Evolutionary conservation across 371 early-diverging fungal species (phyloP).

Genomic region (Mucor ambiguus): DNA sequence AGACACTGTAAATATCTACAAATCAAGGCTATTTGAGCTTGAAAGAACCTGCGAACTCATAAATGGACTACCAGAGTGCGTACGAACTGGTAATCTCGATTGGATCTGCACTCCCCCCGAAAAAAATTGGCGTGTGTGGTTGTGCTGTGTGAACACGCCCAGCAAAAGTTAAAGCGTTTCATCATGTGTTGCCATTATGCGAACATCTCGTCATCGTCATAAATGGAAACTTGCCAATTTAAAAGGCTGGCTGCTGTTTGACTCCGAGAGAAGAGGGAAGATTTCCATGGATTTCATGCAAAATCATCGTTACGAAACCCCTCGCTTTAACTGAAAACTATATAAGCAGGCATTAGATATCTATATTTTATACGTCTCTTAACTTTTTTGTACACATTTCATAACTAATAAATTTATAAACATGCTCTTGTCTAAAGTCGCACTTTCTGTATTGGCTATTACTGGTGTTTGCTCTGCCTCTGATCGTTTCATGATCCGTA

Average conservation of each 20-base stretch:
- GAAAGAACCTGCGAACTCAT: no score
- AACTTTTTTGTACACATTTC: no score
- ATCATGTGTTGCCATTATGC: background rate
- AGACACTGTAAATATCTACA: background rate
- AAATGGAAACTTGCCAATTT: background rate
- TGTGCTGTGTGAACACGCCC: background rate
- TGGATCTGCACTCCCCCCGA: background rate
- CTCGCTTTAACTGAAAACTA: background rate
- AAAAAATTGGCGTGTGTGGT: no score
- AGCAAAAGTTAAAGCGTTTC: background rate
- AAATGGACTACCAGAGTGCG: background rate
- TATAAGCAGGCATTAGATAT: background rate
- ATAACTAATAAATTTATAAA: background rate
- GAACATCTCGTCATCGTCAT: background rate
- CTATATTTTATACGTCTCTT: no score
- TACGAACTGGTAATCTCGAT: background rate
- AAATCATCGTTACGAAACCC: background rate
- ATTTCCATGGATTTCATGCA: background rate
- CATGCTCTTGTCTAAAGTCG: slow-evolving; percentile 4
- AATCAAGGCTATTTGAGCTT: no score
- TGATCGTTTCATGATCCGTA: slow-evolving; percentile 12
- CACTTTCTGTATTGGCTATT: background rate
- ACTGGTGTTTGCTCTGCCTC: slow-evolving; percentile 7
- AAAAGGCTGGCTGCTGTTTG: background rate
- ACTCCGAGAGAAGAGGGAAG: background rate